phyloP scores from a whole-genome alignment of 1,284 basidiomycete genomes.

The Pterulicium gracile region DNA sequence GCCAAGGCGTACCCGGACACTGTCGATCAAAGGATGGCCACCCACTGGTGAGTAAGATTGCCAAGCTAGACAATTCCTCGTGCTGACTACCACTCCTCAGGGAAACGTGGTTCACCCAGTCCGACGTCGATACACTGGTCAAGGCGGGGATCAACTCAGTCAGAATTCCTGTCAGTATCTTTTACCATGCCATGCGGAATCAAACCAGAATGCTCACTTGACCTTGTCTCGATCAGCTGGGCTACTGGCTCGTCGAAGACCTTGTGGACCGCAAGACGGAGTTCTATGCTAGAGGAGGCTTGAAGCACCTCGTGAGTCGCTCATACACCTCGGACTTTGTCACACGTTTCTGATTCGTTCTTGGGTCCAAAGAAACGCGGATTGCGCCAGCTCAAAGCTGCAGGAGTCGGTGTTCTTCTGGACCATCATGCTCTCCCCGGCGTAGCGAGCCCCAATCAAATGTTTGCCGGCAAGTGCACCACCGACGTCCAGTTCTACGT shows the following conservation, averaged over 20 bases:
- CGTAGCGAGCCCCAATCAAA: constrained; percentile 44
- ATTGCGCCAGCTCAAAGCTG: constrained; percentile 41
- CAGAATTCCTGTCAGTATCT: constrained; percentile 50
- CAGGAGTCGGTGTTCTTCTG: constrained; percentile 55
- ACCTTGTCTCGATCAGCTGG: constrained; percentile 41
- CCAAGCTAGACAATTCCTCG: not conserved
- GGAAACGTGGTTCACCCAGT: constrained; percentile 63
- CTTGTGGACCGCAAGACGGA: constrained; percentile 54
- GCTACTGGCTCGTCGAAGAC: constrained; percentile 71
- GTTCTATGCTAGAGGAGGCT: constrained; percentile 58
- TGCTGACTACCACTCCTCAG: constrained; percentile 19
- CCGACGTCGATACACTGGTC: constrained; percentile 42
- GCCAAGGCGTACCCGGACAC: constrained; percentile 47
- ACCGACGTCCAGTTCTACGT: not conserved
- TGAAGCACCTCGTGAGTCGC: constrained; percentile 43
- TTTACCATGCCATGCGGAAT: not conserved
- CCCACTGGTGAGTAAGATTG: constrained; percentile 44
- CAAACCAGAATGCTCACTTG: too few species aligned
- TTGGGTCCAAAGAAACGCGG: constrained; percentile 40
- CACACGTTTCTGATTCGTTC: not conserved
- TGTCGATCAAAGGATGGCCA: constrained; percentile 46
- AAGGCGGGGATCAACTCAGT: constrained; percentile 58
- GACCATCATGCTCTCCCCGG: constrained; percentile 74
- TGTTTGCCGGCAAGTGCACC: constrained; percentile 55
- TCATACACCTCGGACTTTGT: too few species aligned